Conservation (phyloP, 2,329 filamentous ascomycete species). For the Claviceps sp. region DNA sequence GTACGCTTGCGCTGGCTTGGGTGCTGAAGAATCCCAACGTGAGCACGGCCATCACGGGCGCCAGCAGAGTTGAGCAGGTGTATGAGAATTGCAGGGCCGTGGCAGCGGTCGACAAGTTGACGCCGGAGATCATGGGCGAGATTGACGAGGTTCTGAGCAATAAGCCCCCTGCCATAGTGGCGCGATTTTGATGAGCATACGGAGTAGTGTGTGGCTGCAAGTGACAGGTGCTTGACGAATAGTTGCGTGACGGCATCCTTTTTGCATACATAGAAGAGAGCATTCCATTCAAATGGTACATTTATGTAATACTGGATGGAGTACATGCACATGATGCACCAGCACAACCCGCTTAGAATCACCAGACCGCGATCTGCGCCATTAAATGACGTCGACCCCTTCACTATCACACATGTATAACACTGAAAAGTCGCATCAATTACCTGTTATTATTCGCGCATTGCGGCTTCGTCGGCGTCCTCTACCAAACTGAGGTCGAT, state of each 20-base stretch:
- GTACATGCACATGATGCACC: too few relatives aligned
- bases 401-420: neutral
- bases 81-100: constrained; percentile 46
- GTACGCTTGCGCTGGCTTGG: constrained; percentile 47
- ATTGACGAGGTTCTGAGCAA: constrained; percentile 47
- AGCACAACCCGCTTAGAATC: too few relatives aligned
- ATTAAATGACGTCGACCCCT: neutral
- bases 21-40: constrained; percentile 48
- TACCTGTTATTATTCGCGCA: too few relatives aligned
- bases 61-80: constrained; percentile 44
- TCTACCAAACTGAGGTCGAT: too few relatives aligned
- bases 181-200: constrained; percentile 16
- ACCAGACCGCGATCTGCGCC: neutral
- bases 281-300: too few relatives aligned
- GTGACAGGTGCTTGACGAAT: too few relatives aligned
- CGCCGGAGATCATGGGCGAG: constrained; percentile 42
- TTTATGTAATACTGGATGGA: too few relatives aligned
- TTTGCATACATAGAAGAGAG: neutral
- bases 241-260: neutral
- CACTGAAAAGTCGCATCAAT: neutral
- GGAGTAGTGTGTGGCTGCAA: neutral
- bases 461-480: too few relatives aligned
- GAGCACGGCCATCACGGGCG: constrained; percentile 47
- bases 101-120: constrained; percentile 39
- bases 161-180: constrained; percentile 34